phyloP scores from a whole-genome alignment of 371 early-diverging fungal genomes.

The Rhizopus stolonifer region DNA sequence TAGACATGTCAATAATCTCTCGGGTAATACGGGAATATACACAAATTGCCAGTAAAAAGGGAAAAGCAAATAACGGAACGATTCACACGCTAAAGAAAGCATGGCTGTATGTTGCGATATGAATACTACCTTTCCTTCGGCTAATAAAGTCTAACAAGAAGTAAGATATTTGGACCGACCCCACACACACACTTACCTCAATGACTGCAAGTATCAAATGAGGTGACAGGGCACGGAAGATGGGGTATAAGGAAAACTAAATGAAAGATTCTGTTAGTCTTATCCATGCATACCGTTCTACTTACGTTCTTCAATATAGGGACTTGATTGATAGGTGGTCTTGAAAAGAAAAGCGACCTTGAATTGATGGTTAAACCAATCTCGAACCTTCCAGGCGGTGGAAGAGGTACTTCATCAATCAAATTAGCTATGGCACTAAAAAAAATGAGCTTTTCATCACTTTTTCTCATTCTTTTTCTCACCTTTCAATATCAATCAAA shows the following conservation, averaged over 20 bases:
- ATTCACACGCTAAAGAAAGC: constrained; percentile 73
- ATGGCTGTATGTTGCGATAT: constrained; percentile 69
- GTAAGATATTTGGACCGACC: not conserved
- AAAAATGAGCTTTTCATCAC: not conserved
- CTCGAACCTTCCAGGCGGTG: constrained; percentile 82
- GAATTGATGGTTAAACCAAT: constrained; percentile 66
- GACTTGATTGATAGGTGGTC: constrained; percentile 79
- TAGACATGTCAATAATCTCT: constrained; percentile 67
- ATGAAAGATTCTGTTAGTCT: not conserved
- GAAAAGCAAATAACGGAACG: constrained; percentile 68
- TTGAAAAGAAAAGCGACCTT: constrained; percentile 64
- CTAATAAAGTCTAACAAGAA: constrained; percentile 54
- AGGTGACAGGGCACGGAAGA: constrained; percentile 74
- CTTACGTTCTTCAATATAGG: constrained; percentile 76
- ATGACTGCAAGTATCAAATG: constrained; percentile 69
- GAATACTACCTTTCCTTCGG: constrained; percentile 78
- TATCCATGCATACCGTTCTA: not conserved
- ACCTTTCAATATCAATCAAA: constrained; percentile 55
- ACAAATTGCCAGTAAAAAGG: constrained; percentile 85
- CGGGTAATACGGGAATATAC: constrained; percentile 77
- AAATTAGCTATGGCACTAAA: constrained; percentile 62
- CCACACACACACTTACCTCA: constrained; percentile 37
- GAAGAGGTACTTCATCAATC: constrained; percentile 74
- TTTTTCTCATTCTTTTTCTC: not conserved
- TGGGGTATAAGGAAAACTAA: constrained; percentile 79